Base-by-base conservation (phyloP, 2,329 filamentous ascomycete genomes). In the Ascosphaera pollenicola region DNA sequence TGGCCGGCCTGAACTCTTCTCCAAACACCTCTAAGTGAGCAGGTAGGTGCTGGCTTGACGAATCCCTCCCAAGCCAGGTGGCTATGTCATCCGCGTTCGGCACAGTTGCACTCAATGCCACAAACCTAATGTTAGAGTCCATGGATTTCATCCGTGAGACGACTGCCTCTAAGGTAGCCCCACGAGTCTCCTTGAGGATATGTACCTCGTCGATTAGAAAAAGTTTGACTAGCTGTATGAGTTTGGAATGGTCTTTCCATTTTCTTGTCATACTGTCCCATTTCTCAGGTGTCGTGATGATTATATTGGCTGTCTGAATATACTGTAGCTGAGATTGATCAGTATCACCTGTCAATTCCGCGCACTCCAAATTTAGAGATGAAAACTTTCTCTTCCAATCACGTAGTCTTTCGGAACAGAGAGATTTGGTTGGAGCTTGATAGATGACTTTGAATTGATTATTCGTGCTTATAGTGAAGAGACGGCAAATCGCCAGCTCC, bases 161-260 rank as follows among this genome's bases (percentile, higher is more conserved):
- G 2, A 91, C 76, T 3, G 78, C 78, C 52, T 92, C 82, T 1
- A 92, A 64, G 0, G 78, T 85, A 10, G 82, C 79, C 13, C 82
- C 82, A 17, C 82, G 73, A 3, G 66, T 59, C 48, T 89, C 81
- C 48, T 83, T 87, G 39, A 92, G 64, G 28, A 89, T 83, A 47
- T 92, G 82, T 0, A 91, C 80, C 51, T 92, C 82, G 47, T 92
- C 82, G 41, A 92, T 84, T 16, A 92, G 65, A 44, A 89, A 82
- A 0, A 92, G 60, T 43, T 77, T 79, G 36, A 91, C 70, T 44
- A 85, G 64, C 42, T 76, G 69, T 56, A 91, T 71, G 15, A 91
- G 60, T 45, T 67, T 78, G 39, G 68, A 67, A 48, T 91, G 78
- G 47, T 91, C 82, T 47, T 75, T 73, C 83, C 83, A 91, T 51